A percentile compares a stretch with the other conserved stretches of the same genome.
Evolutionary conservation across 495 filamentous ascomycete species (phyloP).

Genomic region (Terfezia boudieri): DNA sequence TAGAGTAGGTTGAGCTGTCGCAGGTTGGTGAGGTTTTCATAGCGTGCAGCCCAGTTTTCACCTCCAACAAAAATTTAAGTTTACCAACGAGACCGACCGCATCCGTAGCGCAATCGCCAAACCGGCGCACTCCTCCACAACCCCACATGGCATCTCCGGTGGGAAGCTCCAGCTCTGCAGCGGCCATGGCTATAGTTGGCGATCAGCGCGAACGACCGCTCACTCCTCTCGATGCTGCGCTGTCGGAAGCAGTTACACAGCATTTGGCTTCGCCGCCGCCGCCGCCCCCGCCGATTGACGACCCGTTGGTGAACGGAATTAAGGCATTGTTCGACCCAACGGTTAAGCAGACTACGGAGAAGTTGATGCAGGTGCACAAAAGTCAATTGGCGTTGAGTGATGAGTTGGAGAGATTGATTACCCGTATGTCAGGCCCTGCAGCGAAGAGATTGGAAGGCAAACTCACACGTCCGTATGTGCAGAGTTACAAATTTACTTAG

Average conservation of each 20-base stretch:
- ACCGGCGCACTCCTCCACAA: not conserved
- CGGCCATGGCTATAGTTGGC: not conserved
- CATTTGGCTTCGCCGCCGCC: constrained; percentile 1
- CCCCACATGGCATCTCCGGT: not conserved
- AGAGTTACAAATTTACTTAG: constrained; percentile 17
- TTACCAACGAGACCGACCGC: no score
- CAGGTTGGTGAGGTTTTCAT: not conserved
- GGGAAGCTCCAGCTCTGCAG: not conserved
- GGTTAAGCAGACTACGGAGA: constrained; percentile 16
- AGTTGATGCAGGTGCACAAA: constrained; percentile 13
- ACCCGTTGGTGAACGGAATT: constrained; percentile 12
- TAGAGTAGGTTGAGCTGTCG: constrained; percentile 13
- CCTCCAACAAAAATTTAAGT: no score
- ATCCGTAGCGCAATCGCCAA: not conserved
- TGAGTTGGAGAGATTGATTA: constrained; percentile 13
- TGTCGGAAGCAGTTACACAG: constrained; percentile 5
- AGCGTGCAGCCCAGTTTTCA: not conserved
- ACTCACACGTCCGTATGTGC: no score
- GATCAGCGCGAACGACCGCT: not conserved
- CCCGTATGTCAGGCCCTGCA: constrained; percentile 3
- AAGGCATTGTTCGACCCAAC: constrained; percentile 15
- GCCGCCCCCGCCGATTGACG: not conserved
- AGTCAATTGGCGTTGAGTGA: constrained; percentile 13
- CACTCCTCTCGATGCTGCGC: constrained; percentile 6
- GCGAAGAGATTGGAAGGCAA: not conserved